These are phyloP conservation scores for Exophiala mesophila DNA, from an alignment of 2,329 filamentous ascomycete species.

Conservation along the genomic window DNA sequence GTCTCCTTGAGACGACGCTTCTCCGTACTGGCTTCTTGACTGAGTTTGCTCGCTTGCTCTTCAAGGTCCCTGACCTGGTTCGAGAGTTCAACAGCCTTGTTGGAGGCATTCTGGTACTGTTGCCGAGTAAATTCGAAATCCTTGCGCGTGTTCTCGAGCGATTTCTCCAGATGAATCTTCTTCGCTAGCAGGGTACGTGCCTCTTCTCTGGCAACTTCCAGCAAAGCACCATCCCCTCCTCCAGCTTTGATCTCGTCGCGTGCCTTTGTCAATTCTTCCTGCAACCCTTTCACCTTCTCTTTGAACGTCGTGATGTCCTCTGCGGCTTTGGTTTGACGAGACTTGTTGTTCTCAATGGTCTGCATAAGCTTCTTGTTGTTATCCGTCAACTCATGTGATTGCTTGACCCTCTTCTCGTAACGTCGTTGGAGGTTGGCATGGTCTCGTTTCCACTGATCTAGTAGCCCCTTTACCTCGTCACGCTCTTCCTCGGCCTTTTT, in stretches of 20 bases:
- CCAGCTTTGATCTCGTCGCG: conserved; percentile 37
- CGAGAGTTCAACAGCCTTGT: conserved; percentile 38
- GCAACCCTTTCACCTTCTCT: conserved; percentile 36
- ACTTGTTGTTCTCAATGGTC: conserved; percentile 30
- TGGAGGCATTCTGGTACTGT: conserved; percentile 46
- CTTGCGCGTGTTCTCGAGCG: conserved; percentile 38
- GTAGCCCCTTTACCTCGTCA: conserved; percentile 27
- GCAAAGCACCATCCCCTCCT: conserved; percentile 32
- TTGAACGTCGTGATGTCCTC: conserved; percentile 38
- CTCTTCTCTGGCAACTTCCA: conserved; percentile 39
- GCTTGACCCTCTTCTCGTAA: conserved; percentile 37
- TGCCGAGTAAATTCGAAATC: conserved; percentile 43
- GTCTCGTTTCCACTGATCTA: conserved; percentile 32
- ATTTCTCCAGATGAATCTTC: conserved; percentile 34
- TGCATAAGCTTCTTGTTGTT: conserved; percentile 28
- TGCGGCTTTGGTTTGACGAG: conserved; percentile 33
- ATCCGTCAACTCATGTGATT: conserved; percentile 35
- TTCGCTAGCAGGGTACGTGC: conserved; percentile 17
- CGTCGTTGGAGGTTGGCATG: conserved; percentile 39
- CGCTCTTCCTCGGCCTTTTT: conserved; percentile 32
- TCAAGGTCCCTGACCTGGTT: conserved; percentile 36
- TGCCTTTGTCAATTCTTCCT: conserved; percentile 37
- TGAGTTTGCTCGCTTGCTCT: conserved; percentile 35
- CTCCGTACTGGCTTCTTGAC: conserved; percentile 35
- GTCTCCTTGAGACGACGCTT: conserved; percentile 35